Evolutionary conservation across 2,329 filamentous ascomycete species (phyloP).

Genomic region (Dactylellina cionopaga): DNA sequence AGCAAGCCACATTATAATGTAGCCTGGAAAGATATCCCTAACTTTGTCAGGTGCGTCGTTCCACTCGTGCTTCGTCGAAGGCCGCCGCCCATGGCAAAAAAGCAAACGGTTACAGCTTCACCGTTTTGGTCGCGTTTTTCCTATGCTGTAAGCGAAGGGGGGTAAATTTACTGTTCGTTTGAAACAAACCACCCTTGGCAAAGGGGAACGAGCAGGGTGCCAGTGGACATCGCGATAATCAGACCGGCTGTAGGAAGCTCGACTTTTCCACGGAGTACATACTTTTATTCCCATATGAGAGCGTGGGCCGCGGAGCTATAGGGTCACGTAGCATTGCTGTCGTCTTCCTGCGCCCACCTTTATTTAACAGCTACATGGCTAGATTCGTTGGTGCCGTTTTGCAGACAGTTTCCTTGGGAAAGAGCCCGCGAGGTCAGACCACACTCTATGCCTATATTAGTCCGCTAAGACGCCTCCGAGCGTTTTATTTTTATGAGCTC

Average conservation of each 20-base stretch:
- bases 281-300: too few species aligned
- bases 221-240: constrained; percentile 35
- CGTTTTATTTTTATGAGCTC: constrained; percentile 9
- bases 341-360: constrained; percentile 12
- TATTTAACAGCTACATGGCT: constrained; percentile 19
- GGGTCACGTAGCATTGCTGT: constrained; percentile 1
- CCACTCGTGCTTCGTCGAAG: neutral
- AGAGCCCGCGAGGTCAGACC: constrained; percentile 11
- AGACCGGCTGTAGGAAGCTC: constrained; percentile 16
- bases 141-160: constrained; percentile 39
- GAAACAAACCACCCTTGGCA: constrained; percentile 26
- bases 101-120: neutral
- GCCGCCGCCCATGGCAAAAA: neutral
- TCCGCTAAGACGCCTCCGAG: constrained; percentile 27
- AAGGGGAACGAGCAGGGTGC: constrained; percentile 6
- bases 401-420: neutral
- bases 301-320: neutral
- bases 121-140: constrained; percentile 7
- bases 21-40: constrained; percentile 25
- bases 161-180: constrained; percentile 29
- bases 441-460: constrained; percentile 48
- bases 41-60: constrained; percentile 22
- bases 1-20: constrained; percentile 22
- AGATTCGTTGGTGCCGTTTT: neutral
- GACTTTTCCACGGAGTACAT: neutral